These are phyloP conservation scores for Phaffia rhodozyma DNA, from an alignment of 1,284 basidiomycete genomes.

Conservation along the genomic window DNA sequence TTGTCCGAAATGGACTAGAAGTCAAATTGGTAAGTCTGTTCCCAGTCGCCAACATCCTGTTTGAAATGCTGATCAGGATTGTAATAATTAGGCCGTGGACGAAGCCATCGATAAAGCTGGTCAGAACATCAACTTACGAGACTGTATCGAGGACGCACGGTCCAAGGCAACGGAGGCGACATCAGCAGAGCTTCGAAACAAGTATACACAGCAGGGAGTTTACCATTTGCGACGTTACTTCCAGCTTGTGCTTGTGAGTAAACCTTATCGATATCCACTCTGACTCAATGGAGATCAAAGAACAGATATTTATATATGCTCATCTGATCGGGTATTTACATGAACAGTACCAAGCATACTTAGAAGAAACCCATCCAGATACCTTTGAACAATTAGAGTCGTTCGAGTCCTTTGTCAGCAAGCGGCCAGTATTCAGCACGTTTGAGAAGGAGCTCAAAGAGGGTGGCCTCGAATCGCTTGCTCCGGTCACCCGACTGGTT, in stretches of 20 bases:
- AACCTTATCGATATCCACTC: no score
- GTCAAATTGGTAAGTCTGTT: constrained; percentile 52
- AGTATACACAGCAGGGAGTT: constrained; percentile 57
- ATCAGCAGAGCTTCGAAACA: constrained; percentile 55
- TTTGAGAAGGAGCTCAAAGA: constrained; percentile 80
- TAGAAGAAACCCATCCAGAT: constrained; percentile 73
- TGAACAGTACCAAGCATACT: constrained; percentile 68
- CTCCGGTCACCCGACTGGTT: constrained; percentile 68
- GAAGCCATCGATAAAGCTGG: constrained; percentile 81
- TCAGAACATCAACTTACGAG: constrained; percentile 68
- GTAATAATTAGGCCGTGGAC: constrained; percentile 53
- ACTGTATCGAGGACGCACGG: constrained; percentile 65
- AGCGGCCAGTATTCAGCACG: constrained; percentile 86
- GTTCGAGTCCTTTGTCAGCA: constrained; percentile 68
- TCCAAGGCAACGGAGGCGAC: constrained; percentile 56
- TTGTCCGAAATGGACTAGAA: constrained; percentile 76
- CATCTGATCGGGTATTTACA: no score
- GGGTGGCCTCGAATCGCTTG: constrained; percentile 68
- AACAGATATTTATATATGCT: no score
- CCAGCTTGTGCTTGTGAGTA: constrained; percentile 55
- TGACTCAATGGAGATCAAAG: no score
- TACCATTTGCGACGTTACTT: constrained; percentile 56
- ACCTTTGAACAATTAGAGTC: constrained; percentile 62
- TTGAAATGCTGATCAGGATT: constrained; percentile 9
- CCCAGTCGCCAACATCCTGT: constrained; percentile 24